These are phyloP conservation scores for Zea mays DNA, from an alignment of 176 grass and related monocot species.

Conservation along the genomic window DNA sequence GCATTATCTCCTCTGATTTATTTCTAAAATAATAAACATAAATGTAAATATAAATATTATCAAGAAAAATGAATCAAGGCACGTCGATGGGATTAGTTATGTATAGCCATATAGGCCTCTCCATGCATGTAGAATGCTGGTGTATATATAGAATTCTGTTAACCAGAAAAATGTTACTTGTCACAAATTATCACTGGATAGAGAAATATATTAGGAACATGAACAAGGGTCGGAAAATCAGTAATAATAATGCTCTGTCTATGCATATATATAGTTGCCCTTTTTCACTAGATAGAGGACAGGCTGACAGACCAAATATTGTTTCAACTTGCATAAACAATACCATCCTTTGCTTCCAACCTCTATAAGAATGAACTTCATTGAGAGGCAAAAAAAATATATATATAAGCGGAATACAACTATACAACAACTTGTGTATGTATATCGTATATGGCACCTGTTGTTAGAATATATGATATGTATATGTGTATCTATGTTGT, in stretches of 20 bases:
- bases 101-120: not conserved
- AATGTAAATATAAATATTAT: not conserved
- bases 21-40: too few relatives aligned
- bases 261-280: not conserved
- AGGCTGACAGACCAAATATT: not conserved
- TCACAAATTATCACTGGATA: not conserved
- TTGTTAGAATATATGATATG: conserved; percentile 15
- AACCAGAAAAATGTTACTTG: not conserved
- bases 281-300: not conserved
- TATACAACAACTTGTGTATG: not conserved
- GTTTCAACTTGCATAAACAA: not conserved
- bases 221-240: too few relatives aligned
- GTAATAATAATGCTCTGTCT: too few relatives aligned
- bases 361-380: not conserved
- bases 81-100: not conserved
- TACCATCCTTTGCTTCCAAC: not conserved
- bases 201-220: not conserved
- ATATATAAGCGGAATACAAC: not conserved
- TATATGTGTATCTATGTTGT: not conserved
- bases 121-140: not conserved
- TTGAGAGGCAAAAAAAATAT: not conserved
- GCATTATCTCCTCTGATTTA: not conserved
- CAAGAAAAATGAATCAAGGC: not conserved
- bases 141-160: not conserved
- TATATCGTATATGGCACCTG: not conserved